Percentiles rank a stretch among this genome's conserved stretches.
Evolutionary conservation across 352 stramenopile genomes (phyloP).

Genomic region (Phytophthora hibernalis): DNA sequence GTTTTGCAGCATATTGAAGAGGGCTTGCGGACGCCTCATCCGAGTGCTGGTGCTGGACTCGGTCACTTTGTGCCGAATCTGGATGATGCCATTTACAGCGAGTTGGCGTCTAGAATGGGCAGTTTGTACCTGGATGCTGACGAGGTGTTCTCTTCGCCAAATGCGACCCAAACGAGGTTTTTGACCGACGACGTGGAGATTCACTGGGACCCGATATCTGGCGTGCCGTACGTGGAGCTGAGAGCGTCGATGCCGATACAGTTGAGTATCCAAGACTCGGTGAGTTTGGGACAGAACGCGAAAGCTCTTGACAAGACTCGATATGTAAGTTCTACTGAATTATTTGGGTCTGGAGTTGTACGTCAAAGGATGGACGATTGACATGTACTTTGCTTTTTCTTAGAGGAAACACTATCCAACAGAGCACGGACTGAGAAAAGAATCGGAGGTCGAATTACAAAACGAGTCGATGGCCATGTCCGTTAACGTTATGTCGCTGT

Average conservation of each 20-base stretch:
- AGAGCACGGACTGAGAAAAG: slow-evolving; percentile 11
- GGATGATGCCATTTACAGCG: slow-evolving; percentile 24
- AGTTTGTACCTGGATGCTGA: slow-evolving; percentile 14
- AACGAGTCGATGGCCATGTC: slow-evolving; percentile 2
- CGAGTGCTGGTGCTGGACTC: neutral
- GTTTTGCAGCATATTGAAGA: slow-evolving; percentile 22
- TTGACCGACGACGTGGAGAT: slow-evolving; percentile 8
- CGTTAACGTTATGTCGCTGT: slow-evolving; percentile 10
- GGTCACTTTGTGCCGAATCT: slow-evolving; percentile 16
- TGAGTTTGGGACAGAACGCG: neutral
- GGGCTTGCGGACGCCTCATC: slow-evolving; percentile 7
- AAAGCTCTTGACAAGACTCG: neutral
- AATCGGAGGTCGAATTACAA: slow-evolving; percentile 11
- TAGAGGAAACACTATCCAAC: slow-evolving; percentile 11
- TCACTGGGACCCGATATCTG: slow-evolving; percentile 1
- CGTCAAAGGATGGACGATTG: neutral
- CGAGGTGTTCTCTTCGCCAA: neutral
- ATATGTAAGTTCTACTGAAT: slow-evolving; percentile 17
- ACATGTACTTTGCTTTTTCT: slow-evolving; percentile 4
- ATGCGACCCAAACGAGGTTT: neutral
- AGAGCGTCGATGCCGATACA: neutral
- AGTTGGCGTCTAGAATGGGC: slow-evolving; percentile 10
- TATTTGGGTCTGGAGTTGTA: neutral
- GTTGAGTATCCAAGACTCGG: slow-evolving; percentile 4
- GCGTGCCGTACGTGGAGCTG: slow-evolving; percentile 20